Percentiles rank a stretch among this genome's conserved stretches.
Conservation (phyloP, 1,139 yeast species). For the Kurtzmaniella quercitrusa region DNA sequence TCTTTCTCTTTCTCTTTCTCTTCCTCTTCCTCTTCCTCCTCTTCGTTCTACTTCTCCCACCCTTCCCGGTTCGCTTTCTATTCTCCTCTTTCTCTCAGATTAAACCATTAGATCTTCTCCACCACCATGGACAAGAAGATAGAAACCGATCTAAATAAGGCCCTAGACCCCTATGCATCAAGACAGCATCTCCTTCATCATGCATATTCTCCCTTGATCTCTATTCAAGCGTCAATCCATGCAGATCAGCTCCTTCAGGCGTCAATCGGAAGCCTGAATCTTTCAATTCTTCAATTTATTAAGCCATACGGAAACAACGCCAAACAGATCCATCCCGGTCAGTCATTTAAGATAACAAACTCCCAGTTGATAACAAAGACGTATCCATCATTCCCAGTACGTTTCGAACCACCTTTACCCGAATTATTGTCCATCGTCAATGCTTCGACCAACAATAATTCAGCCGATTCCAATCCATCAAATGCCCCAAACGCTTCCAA, state of each 20-base stretch:
- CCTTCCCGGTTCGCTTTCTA: neutral
- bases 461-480: too few species aligned
- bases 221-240: slow-evolving; percentile 49
- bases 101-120: neutral
- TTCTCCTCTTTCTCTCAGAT: neutral
- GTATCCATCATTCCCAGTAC: slow-evolving; percentile 42
- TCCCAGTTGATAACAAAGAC: slow-evolving; percentile 39
- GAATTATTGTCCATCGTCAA: slow-evolving; percentile 33
- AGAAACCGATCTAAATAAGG: slow-evolving; percentile 21
- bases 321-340: slow-evolving; percentile 33
- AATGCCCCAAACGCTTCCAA: too few species aligned
- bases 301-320: slow-evolving; percentile 47
- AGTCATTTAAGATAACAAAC: slow-evolving; percentile 36
- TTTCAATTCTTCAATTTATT: slow-evolving; percentile 32
- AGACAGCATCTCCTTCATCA: slow-evolving; percentile 45
- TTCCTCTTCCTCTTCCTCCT: neutral
- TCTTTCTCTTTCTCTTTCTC: neutral
- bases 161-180: slow-evolving; percentile 38
- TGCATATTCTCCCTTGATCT: slow-evolving; percentile 55
- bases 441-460: slow-evolving; percentile 15
- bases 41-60: neutral
- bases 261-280: slow-evolving; percentile 23
- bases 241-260: slow-evolving; percentile 45
- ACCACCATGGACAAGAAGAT: neutral
- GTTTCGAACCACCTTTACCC: slow-evolving; percentile 41